Conservation (phyloP, 768 basidiomycete genomes). For the Pleurotus salmoneostramineus region DNA sequence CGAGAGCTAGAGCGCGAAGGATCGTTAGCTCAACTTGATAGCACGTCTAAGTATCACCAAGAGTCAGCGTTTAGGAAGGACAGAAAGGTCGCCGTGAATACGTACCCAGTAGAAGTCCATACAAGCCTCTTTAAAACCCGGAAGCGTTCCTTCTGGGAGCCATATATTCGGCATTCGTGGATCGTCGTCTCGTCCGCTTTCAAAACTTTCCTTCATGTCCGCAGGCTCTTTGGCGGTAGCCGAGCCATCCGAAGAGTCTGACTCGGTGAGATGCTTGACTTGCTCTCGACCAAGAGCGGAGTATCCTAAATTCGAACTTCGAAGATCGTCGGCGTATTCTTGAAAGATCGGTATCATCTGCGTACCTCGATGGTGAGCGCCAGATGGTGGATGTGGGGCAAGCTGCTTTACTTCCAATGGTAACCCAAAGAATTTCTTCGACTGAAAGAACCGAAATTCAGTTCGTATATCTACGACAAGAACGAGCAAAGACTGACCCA, state of each 20-base stretch:
- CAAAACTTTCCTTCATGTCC: conserved; percentile 51
- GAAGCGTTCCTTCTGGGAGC: conserved; percentile 47
- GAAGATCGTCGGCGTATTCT: conserved; percentile 12
- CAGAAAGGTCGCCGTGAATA: conserved; percentile 17
- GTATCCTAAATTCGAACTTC: conserved; percentile 27
- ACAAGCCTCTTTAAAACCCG: conserved; percentile 50
- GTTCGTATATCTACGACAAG: neutral
- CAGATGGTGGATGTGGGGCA: conserved; percentile 42
- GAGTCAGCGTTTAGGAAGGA: neutral
- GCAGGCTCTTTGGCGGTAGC: conserved; percentile 21
- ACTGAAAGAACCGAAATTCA: conserved; percentile 19
- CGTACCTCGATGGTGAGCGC: conserved; percentile 40
- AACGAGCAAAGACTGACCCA: conserved; percentile 27
- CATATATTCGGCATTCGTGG: conserved; percentile 51
- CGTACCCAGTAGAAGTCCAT: conserved; percentile 46
- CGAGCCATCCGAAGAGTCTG: conserved; percentile 22
- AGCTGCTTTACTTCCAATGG: conserved; percentile 34
- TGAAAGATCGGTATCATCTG: conserved; percentile 15
- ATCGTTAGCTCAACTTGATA: conserved; percentile 39
- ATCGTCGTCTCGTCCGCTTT: conserved; percentile 47
- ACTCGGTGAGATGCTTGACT: conserved; percentile 19
- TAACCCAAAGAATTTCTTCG: conserved; percentile 32
- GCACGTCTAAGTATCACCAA: conserved; percentile 27
- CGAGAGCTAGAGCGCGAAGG: conserved; percentile 45
- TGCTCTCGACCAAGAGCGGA: conserved; percentile 36